These are phyloP conservation scores for Sonneratia alba DNA, from an alignment of 345 rosid species.

Conservation along the genomic window DNA sequence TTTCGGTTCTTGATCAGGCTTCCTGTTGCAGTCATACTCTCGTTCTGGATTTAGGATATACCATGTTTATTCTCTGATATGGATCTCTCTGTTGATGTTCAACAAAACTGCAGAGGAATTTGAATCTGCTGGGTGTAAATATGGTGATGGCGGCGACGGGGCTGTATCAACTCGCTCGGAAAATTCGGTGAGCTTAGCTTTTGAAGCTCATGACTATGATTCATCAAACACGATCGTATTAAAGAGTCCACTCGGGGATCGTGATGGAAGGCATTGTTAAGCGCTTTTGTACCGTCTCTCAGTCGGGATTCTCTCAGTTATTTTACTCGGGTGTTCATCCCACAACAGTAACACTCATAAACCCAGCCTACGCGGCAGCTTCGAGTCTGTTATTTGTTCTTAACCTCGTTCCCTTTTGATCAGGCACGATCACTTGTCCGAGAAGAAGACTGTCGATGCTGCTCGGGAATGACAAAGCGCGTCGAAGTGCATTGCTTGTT, in stretches of 20 bases:
- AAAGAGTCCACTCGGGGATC: not conserved
- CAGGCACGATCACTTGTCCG: slow-evolving; percentile 48
- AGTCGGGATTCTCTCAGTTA: too few relatives aligned
- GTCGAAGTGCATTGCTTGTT: not conserved
- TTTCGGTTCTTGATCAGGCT: not conserved
- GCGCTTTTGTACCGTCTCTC: too few relatives aligned
- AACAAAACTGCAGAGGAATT: slow-evolving; percentile 56
- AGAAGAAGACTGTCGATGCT: slow-evolving; percentile 18
- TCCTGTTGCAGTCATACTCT: not conserved
- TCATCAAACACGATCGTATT: not conserved
- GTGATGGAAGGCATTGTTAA: too few relatives aligned
- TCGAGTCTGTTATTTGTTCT: not conserved
- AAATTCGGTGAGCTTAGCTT: slow-evolving; percentile 35
- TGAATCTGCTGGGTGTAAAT: slow-evolving; percentile 78
- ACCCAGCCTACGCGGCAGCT: too few relatives aligned
- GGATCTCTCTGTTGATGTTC: not conserved
- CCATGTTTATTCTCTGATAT: too few relatives aligned
- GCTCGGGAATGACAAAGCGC: slow-evolving; percentile 24
- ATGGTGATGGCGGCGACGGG: slow-evolving; percentile 76
- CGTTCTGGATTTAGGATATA: too few relatives aligned
- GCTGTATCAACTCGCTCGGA: slow-evolving; percentile 71
- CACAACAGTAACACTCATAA: too few relatives aligned
- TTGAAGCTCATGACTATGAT: not conserved
- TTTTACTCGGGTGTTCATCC: too few relatives aligned
- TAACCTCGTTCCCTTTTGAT: not conserved